Evolutionary conservation across 2,329 filamentous ascomycete species (phyloP).

Genomic region (Coleophoma cylindrospora): DNA sequence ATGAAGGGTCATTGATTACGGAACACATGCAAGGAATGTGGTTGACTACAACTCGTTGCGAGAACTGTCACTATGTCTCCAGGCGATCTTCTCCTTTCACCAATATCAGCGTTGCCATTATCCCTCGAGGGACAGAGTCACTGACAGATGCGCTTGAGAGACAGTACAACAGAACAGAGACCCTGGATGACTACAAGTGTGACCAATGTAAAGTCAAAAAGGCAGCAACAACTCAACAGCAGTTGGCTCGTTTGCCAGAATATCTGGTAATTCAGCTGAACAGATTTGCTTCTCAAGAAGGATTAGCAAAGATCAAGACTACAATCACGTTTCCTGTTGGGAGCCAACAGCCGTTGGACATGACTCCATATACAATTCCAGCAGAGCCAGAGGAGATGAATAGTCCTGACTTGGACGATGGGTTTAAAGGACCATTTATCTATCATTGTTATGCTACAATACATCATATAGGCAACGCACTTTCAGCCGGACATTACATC

Average conservation of each 20-base stretch:
- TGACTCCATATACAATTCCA: slow-evolving; percentile 47
- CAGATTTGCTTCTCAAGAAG: slow-evolving; percentile 40
- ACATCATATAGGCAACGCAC: slow-evolving; percentile 13
- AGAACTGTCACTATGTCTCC: not conserved
- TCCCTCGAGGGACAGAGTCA: not conserved
- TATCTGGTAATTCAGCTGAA: slow-evolving; percentile 66
- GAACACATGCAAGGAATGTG: not conserved
- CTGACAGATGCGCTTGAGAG: not conserved
- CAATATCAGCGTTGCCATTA: not conserved
- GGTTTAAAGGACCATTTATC: slow-evolving; percentile 51
- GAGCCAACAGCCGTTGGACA: slow-evolving; percentile 50
- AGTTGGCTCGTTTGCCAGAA: slow-evolving; percentile 71
- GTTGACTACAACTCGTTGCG: not conserved
- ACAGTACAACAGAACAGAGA: slow-evolving; percentile 38
- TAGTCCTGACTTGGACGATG: slow-evolving; percentile 37
- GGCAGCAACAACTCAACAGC: slow-evolving; percentile 59
- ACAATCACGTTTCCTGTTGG: slow-evolving; percentile 70
- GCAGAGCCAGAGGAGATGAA: slow-evolving; percentile 14
- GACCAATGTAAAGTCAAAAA: slow-evolving; percentile 67
- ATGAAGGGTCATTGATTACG: not conserved
- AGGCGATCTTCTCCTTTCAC: not conserved
- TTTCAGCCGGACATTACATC: slow-evolving; percentile 19
- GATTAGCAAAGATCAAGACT: slow-evolving; percentile 60
- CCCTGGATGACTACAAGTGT: slow-evolving; percentile 64
- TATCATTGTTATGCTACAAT: slow-evolving; percentile 89